A percentile compares a stretch with the other conserved stretches of the same genome.
Evolutionary conservation across 1,284 basidiomycete species (phyloP).

Genomic region (Cutaneotrichosporon mucoides): DNA sequence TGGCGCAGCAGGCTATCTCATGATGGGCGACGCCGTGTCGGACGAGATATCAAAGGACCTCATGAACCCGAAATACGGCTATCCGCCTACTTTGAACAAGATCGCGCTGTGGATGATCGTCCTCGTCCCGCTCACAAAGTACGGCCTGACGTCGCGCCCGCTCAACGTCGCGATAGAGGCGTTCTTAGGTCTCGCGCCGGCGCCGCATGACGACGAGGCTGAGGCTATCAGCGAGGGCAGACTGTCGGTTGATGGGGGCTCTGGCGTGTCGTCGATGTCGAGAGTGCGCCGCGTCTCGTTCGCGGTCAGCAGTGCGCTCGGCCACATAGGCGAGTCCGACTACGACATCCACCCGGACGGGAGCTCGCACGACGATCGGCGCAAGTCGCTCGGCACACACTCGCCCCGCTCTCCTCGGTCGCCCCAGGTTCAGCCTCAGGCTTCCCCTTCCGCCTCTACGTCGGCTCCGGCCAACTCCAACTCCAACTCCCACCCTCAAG

Average conservation of each 20-base stretch:
- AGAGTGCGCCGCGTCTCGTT: neutral
- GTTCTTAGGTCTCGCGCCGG: slow-evolving; percentile 59
- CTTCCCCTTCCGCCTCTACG: neutral
- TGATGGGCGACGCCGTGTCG: slow-evolving; percentile 78
- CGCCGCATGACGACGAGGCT: slow-evolving; percentile 21
- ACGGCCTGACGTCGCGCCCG: slow-evolving; percentile 79
- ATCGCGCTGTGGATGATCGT: slow-evolving; percentile 86
- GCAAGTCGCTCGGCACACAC: neutral
- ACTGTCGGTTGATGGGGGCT: neutral
- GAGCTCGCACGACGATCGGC: neutral
- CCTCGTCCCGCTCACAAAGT: slow-evolving; percentile 81
- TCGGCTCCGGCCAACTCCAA: too few species aligned
- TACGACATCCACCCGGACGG: slow-evolving; percentile 4
- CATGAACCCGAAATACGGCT: slow-evolving; percentile 64
- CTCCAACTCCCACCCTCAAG: too few species aligned
- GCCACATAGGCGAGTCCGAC: slow-evolving; percentile 11
- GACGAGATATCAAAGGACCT: slow-evolving; percentile 90
- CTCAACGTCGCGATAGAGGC: slow-evolving; percentile 75
- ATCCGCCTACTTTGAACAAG: slow-evolving; percentile 68
- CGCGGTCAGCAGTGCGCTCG: slow-evolving; percentile 9
- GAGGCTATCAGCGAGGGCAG: too few species aligned
- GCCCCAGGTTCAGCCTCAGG: too few species aligned
- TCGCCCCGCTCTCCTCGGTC: too few species aligned
- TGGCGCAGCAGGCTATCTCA: slow-evolving; percentile 80
- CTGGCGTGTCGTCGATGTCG: neutral